These are phyloP conservation scores for Metrosideros polymorpha DNA, from an alignment of 441 rosid genomes.

Conservation along the genomic window DNA sequence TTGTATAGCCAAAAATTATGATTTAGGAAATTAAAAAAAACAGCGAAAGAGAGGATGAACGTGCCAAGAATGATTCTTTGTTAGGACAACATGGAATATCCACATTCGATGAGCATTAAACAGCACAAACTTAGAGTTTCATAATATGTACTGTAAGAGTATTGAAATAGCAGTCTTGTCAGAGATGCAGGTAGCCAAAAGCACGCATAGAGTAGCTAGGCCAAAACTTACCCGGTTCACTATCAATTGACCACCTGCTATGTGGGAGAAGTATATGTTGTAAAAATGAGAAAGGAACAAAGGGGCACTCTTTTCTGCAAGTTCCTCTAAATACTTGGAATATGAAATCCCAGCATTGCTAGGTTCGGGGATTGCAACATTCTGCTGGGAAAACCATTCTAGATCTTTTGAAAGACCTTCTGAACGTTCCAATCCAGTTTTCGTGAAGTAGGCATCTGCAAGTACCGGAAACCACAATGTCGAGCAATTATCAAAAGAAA, in stretches of 20 bases:
- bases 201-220: not conserved
- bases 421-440: slow-evolving; percentile 77
- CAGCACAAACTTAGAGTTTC: not conserved
- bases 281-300: slow-evolving; percentile 78
- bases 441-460: slow-evolving; percentile 82
- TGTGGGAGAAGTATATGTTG: slow-evolving; percentile 83
- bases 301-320: slow-evolving; percentile 65
- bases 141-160: not conserved
- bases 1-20: not conserved
- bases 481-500: not conserved
- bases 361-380: slow-evolving; percentile 50
- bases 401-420: slow-evolving; percentile 53
- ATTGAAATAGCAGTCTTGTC: not conserved
- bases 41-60: not conserved
- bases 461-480: not conserved
- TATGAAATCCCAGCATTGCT: slow-evolving; percentile 56
- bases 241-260: slow-evolving; percentile 83
- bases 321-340: slow-evolving; percentile 59
- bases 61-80: not conserved
- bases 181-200: not conserved
- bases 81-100: not conserved
- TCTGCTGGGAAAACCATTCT: slow-evolving; percentile 47
- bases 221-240: slow-evolving; percentile 40
- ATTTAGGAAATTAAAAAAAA: not conserved
- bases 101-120: not conserved